Base-by-base conservation (phyloP, 2,329 filamentous ascomycete genomes). In the Aureobasidium namibiae region DNA sequence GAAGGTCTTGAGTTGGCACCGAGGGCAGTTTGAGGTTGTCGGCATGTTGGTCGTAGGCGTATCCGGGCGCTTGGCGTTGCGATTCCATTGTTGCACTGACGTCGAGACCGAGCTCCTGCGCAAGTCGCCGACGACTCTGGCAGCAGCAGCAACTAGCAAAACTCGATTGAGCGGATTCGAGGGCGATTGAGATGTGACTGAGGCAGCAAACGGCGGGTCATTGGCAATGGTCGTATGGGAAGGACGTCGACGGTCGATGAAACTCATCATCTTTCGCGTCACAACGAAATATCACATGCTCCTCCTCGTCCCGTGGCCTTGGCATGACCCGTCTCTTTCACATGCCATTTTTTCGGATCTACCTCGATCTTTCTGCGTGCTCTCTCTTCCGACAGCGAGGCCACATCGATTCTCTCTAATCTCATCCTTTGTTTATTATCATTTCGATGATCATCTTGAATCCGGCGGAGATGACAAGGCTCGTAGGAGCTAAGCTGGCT, bases 1-100 rank as follows among this genome's bases (percentile, higher is more conserved):
- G 64, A 24, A 72, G 68, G 10, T 68, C 65, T 59, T 74, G 71
- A 10, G 69, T 73, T 8, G 74, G 74, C 4, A 75, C 73, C 0
- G 72, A 73, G n/a, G 74, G 74, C 44, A 76, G 68, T 38, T 72
- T 67, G 52, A 77, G 69, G 14, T 69, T 68, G 53, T 72, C 69
- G 39, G 73, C 71, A 59, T 75, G 71, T 65, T 75, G 73, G 61
- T 74, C 70, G 62, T 77, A 77, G 29, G 74, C 71, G 31, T 56
- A 56, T 36, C 41, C 53, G 41, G 75, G 75, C 63, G 67, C 69
- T 63, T 74, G 68, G 53, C 67, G 67, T 57, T 68, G 67, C 34
- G 64, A 60, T 61, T 69, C 67, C 68, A 69, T 70, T 24, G 34
- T 59, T 57, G 60, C 58, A 42, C 33, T 54, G 59, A 59, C 57